A percentile compares a stretch with the other conserved stretches of the same genome.
Evolutionary conservation across 768 basidiomycete species (phyloP).

Genomic region (Suillus fuscotomentosus): DNA sequence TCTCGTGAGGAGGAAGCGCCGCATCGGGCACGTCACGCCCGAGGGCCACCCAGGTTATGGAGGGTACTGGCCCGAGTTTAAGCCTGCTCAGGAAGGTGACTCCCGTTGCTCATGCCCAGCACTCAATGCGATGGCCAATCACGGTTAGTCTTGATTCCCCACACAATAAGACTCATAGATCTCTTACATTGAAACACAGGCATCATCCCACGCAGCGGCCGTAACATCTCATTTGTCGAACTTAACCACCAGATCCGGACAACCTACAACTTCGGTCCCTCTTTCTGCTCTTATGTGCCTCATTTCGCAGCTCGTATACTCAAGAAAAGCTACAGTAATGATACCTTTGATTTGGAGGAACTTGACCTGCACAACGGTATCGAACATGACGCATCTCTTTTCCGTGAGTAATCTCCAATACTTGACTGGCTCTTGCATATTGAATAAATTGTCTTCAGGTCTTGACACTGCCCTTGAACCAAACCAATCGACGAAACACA

Average conservation of each 20-base stretch:
- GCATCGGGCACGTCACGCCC: constrained; percentile 54
- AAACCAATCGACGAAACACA: constrained; percentile 53
- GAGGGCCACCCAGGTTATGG: constrained; percentile 53
- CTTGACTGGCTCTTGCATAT: not conserved
- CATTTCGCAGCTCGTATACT: constrained; percentile 58
- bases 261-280: constrained; percentile 69
- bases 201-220: constrained; percentile 62
- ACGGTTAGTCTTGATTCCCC: constrained; percentile 47
- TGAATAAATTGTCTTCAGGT: constrained; percentile 37
- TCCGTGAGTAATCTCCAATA: constrained; percentile 21
- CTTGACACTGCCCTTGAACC: constrained; percentile 46
- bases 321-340: constrained; percentile 51
- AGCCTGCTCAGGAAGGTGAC: constrained; percentile 56
- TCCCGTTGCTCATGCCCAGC: constrained; percentile 75
- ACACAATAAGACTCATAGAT: not conserved
- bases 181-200: constrained; percentile 15
- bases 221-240: constrained; percentile 61
- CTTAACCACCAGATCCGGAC: constrained; percentile 40
- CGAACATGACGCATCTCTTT: constrained; percentile 34
- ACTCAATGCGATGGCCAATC: constrained; percentile 81
- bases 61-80: constrained; percentile 73
- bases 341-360: constrained; percentile 63
- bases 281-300: constrained; percentile 68
- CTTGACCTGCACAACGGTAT: constrained; percentile 69
- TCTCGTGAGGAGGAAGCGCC: constrained; percentile 42